A percentile compares a stretch with the other conserved stretches of the same genome.
These are phyloP conservation scores for Penicillium sp. DNA, from an alignment of 2,329 filamentous ascomycete genomes.

Conservation along the genomic window DNA sequence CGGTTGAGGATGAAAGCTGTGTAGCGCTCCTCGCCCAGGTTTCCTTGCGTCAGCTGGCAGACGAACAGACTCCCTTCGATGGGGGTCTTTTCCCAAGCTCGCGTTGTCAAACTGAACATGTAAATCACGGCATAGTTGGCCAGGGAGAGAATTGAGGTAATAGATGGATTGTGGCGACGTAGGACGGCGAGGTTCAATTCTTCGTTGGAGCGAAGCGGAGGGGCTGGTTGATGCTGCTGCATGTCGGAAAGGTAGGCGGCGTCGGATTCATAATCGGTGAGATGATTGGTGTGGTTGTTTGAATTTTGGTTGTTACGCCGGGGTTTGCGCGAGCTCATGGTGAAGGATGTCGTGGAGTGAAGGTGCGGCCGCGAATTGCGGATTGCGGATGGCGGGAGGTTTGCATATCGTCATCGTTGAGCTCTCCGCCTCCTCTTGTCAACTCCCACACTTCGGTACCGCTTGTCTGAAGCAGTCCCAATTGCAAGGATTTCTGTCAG, in stretches of 20 bases:
- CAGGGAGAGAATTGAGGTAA: slow-evolving; percentile 68
- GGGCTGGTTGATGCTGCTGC: slow-evolving; percentile 27
- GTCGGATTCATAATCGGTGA: slow-evolving; percentile 62
- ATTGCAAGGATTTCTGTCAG: neutral
- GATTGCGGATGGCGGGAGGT: slow-evolving; percentile 1
- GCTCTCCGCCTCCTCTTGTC: neutral
- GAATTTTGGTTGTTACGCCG: slow-evolving; percentile 25
- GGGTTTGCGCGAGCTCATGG: slow-evolving; percentile 31
- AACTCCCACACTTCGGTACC: neutral
- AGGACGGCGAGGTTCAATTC: slow-evolving; percentile 85
- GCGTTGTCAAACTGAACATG: slow-evolving; percentile 60
- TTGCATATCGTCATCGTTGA: slow-evolving; percentile 8
- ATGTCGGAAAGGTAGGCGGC: slow-evolving; percentile 46
- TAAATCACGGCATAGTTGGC: slow-evolving; percentile 85
- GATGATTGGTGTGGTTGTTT: slow-evolving; percentile 22
- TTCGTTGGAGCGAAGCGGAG: slow-evolving; percentile 61
- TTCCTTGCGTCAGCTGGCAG: slow-evolving; percentile 54
- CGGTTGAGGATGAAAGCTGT: slow-evolving; percentile 67
- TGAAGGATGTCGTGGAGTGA: slow-evolving; percentile 3
- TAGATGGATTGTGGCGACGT: slow-evolving; percentile 68
- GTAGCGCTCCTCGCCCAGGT: slow-evolving; percentile 45
- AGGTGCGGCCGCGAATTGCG: neutral
- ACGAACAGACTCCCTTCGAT: slow-evolving; percentile 87
- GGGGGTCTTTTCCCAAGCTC: slow-evolving; percentile 76
- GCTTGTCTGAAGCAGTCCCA: too few species aligned